phyloP scores from a whole-genome alignment of 73 alveolate genomes.

The Tetrahymena borealis region DNA sequence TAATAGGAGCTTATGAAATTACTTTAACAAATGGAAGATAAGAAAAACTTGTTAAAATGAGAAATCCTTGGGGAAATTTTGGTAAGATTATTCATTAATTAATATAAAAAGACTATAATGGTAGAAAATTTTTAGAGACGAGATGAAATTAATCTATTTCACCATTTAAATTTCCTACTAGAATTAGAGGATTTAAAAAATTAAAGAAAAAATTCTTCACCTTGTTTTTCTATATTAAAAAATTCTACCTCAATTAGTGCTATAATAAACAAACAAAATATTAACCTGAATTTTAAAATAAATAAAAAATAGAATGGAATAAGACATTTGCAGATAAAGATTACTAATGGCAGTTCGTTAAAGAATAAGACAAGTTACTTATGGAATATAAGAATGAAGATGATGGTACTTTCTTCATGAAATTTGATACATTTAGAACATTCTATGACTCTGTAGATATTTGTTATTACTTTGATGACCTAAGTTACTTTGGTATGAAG shows the following conservation, averaged over 20 bases:
- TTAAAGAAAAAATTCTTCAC: too few species aligned
- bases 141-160: too few species aligned
- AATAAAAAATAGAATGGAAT: not conserved
- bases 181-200: too few species aligned
- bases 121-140: too few species aligned
- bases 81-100: not conserved
- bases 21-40: not conserved
- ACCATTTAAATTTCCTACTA: too few species aligned
- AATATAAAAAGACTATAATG: too few species aligned
- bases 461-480: not conserved
- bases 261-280: too few species aligned
- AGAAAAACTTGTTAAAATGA: slow-evolving; percentile 25
- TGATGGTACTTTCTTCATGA: not conserved
- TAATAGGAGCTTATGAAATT: slow-evolving; percentile 37
- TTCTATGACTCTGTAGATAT: not conserved
- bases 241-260: not conserved
- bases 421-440: not conserved
- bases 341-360: not conserved
- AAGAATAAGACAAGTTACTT: not conserved
- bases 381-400: not conserved
- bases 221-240: too few species aligned
- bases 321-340: not conserved
- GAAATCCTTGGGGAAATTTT: slow-evolving; percentile 65
- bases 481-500: not conserved
- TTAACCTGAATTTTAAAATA: too few species aligned